Evolutionary conservation across 1,284 basidiomycete species (phyloP).

Genomic region (Ganoderma sp.): DNA sequence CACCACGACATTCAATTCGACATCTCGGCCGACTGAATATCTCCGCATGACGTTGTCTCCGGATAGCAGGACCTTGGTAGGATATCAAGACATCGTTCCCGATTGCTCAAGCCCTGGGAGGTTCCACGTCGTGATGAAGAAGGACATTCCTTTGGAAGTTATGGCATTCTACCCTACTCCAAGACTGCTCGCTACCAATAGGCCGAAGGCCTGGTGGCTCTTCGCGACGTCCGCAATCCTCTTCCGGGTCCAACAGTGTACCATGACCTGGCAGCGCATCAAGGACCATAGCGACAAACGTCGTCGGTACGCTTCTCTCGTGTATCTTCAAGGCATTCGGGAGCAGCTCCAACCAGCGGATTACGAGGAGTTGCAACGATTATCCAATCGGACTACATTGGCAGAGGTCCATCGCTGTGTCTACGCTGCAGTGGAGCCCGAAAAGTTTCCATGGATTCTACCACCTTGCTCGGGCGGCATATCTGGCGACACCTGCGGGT

Average conservation of each 20-base stretch:
- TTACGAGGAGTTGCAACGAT: conserved; percentile 17
- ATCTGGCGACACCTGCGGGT: not conserved
- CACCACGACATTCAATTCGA: conserved; percentile 4
- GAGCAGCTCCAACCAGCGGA: conserved; percentile 8
- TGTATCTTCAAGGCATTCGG: conserved; percentile 16
- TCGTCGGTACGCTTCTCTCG: conserved; percentile 27
- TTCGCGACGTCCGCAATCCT: conserved; percentile 33
- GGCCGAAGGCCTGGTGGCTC: conserved; percentile 33
- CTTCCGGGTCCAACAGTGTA: conserved; percentile 25
- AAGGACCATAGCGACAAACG: conserved; percentile 16
- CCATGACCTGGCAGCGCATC: conserved; percentile 17
- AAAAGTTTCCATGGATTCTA: conserved; percentile 16
- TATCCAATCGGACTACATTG: conserved; percentile 9
- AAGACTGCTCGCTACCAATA: conserved; percentile 26
- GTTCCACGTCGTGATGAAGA: conserved; percentile 26
- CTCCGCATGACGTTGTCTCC: conserved; percentile 9
- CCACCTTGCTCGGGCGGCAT: conserved; percentile 19
- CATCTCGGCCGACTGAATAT: not conserved
- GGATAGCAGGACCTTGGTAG: conserved; percentile 14
- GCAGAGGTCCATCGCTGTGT: conserved; percentile 20
- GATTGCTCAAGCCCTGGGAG: conserved; percentile 4
- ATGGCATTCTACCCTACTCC: conserved; percentile 34
- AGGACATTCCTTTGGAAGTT: conserved; percentile 16
- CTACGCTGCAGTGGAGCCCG: conserved; percentile 19
- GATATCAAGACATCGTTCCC: not conserved